Conservation (phyloP, 2,329 filamentous ascomycete species). For the Colletotrichum cuscutae region DNA sequence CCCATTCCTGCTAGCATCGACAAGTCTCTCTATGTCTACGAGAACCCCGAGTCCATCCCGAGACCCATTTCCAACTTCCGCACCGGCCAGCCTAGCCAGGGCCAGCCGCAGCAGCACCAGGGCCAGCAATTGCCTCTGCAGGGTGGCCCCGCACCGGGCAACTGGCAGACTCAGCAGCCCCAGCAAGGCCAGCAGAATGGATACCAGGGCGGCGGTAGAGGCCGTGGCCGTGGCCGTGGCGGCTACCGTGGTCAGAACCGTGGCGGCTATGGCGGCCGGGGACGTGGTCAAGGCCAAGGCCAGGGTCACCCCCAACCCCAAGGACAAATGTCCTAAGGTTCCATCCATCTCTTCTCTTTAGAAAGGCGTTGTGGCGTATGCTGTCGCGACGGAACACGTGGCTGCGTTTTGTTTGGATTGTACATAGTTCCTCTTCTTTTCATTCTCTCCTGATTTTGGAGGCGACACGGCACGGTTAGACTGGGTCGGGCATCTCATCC, state of each 20-base stretch:
- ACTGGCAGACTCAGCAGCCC: constrained; percentile 43
- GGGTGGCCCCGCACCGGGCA: constrained; percentile 38
- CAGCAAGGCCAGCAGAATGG: constrained; percentile 43
- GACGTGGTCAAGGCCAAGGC: constrained; percentile 33
- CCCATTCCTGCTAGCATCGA: constrained; percentile 95
- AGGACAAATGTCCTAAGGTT: constrained; percentile 44
- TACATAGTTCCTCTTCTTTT: constrained; percentile 36
- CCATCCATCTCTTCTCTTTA: constrained; percentile 35
- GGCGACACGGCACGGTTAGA: constrained; percentile 32
- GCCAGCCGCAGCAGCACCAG: constrained; percentile 39
- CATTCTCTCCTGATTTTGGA: constrained; percentile 8
- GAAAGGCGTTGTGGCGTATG: constrained; percentile 32
- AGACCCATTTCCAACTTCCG: constrained; percentile 73
- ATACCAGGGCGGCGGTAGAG: constrained; percentile 45
- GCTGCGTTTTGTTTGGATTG: constrained; percentile 36
- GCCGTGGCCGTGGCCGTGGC: constrained; percentile 39
- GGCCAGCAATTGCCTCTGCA: constrained; percentile 41
- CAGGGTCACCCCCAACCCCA: constrained; percentile 36
- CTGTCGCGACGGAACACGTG: constrained; percentile 24
- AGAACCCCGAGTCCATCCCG: constrained; percentile 94
- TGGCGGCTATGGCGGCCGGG: constrained; percentile 25
- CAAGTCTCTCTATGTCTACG: constrained; percentile 98
- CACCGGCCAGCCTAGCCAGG: constrained; percentile 41
- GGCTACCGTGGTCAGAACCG: constrained; percentile 36
- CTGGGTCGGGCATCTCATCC: constrained; percentile 33